phyloP scores from a whole-genome alignment of 23 red algal species.

The Gracilariopsis chorda region DNA sequence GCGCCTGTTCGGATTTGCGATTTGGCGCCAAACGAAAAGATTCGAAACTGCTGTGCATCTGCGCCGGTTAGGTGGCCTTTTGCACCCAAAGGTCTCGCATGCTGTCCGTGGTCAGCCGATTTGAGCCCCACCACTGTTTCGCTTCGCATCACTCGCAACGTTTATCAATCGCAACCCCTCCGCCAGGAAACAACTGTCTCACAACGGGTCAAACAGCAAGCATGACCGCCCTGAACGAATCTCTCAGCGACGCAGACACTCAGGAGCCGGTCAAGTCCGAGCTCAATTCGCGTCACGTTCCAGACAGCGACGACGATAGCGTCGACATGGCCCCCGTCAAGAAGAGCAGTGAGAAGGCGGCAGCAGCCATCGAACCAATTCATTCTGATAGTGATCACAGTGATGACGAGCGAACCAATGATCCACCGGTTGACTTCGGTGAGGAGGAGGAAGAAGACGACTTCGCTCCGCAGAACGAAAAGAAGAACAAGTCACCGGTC shows the following conservation, averaged over 20 bases:
- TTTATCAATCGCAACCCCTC: background rate
- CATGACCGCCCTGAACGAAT: constrained; percentile 11
- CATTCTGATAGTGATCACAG: constrained; percentile 27
- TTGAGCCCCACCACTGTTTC: background rate
- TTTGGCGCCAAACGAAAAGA: constrained; percentile 9
- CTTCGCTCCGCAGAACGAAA: background rate
- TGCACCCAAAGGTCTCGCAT: background rate
- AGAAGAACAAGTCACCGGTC: background rate
- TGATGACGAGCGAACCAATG: background rate
- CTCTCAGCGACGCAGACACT: constrained; percentile 42
- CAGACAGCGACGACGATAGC: constrained; percentile 36
- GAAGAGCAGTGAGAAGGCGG: background rate
- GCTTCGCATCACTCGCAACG: background rate
- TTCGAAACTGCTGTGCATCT: background rate
- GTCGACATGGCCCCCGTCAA: background rate
- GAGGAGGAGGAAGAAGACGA: constrained; percentile 15
- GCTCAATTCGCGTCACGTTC: background rate
- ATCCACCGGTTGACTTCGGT: constrained; percentile 37
- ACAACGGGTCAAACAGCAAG: constrained; percentile 13
- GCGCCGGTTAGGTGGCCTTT: background rate
- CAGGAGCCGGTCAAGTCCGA: constrained; percentile 42
- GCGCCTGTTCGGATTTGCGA: background rate
- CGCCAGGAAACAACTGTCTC: background rate
- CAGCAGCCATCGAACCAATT: background rate
- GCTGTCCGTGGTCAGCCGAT: background rate